Evolutionary conservation across 345 rosid species (phyloP), one percentile per base, ranked within the genome.

Genomic region (Brassica rapa): DNA sequence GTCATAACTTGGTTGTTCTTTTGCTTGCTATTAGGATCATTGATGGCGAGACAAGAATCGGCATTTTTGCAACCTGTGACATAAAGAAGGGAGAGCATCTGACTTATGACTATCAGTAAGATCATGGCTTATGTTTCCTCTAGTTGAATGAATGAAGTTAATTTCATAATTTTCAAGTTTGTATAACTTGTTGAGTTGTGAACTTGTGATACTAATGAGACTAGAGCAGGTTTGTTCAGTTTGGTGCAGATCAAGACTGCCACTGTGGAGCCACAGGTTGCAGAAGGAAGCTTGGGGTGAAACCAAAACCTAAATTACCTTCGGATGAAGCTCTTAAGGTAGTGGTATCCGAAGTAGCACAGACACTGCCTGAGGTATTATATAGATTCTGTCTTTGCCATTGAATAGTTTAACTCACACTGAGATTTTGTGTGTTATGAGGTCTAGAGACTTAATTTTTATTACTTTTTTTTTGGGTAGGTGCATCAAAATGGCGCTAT

Each of bases 231-330:
- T 93, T 96, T 88, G 98, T 93, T 71, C 99, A 96, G 86, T 96
- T 96, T 89, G 99, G 99, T 87, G 98, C 98, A 80, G 99, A 93
- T 86, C 97, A 96, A 87, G 99, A 90, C 75, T 96, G 99, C 75
- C 97, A 93, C 69, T 96, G 99, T 76, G 99, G 99, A 53, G 93
- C 98, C 0, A 73, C 32, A 32, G 82, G 85, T 74, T 96, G 99
- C 84, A 88, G 97, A 86, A 82, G 71, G 82, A 93, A 93, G 85
- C 90, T 96, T 68, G 98, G 99, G 66, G 97, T 89, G 63, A 96
- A 90, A 79, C 93, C 96, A 19, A 86, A 96, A 82, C 95, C 91
- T 70, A 96, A 93, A 80, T 12, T 80, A 62, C 87, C 95, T 59
- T 93, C 97, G 12, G 96, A 93, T 77, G 97, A 93, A 79, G 94